Percentiles rank a stretch among this genome's conserved stretches.
phyloP scores from a whole-genome alignment of 2,329 filamentous ascomycete genomes.

The Penicillium sp. region DNA sequence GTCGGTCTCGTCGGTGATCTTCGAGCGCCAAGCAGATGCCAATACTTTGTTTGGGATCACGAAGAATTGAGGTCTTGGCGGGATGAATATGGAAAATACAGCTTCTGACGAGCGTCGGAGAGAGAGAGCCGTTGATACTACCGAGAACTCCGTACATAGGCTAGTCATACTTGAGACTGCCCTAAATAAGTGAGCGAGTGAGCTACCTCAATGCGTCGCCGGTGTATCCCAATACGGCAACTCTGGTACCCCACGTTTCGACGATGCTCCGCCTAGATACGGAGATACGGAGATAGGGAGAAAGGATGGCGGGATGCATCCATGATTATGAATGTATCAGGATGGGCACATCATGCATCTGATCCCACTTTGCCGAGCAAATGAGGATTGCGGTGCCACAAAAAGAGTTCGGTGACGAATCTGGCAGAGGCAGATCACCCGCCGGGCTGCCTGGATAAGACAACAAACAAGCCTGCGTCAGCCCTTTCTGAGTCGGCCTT shows the following conservation, averaged over 20 bases:
- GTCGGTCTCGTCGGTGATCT: slow-evolving; percentile 4
- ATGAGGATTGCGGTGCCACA: background rate
- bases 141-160: background rate
- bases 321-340: background rate
- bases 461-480: background rate
- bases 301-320: background rate
- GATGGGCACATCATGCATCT: background rate
- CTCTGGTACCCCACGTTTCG: slow-evolving; percentile 4
- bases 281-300: background rate
- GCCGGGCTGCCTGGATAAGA: background rate
- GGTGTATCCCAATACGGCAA: slow-evolving; percentile 1
- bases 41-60: background rate
- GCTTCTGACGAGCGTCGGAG: background rate
- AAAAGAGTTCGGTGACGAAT: slow-evolving; percentile 2
- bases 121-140: background rate
- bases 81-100: background rate
- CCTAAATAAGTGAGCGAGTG: background rate
- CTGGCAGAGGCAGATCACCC: slow-evolving; percentile 1
- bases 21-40: slow-evolving; percentile 6
- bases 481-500: background rate
- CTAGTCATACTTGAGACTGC: too few relatives aligned
- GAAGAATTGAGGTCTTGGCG: background rate
- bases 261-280: slow-evolving; percentile 1
- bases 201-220: slow-evolving; percentile 7
- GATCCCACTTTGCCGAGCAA: slow-evolving; percentile 1